phyloP scores from a whole-genome alignment of 129 eudicot genomes.

The Daucus carota region DH1_v3.0 NC_030388.2:4041501-4042000 shows the following conservation, averaged over 20 bases:
- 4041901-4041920: too few species aligned
- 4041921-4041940: background rate
- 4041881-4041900: background rate
- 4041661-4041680: background rate
- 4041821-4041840: background rate
- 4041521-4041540: too few species aligned
- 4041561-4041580: too few species aligned
- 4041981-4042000: too few species aligned
- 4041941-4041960: too few species aligned
- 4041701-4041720: background rate
- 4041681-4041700: background rate
- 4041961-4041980: too few species aligned
- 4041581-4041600: too few species aligned
- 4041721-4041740: background rate
- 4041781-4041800: background rate
- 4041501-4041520: too few species aligned
- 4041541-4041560: too few species aligned
- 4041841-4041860: too few species aligned
- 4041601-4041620: too few species aligned
- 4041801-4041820: too few species aligned
- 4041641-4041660: background rate
- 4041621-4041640: background rate
- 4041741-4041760: background rate
- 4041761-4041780: background rate
- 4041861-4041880: background rate